Percentiles rank a stretch among this genome's conserved stretches.
These are phyloP conservation scores for Fusarium longipes DNA, from an alignment of 2,329 filamentous ascomycete species.

Conservation along the genomic window DNA sequence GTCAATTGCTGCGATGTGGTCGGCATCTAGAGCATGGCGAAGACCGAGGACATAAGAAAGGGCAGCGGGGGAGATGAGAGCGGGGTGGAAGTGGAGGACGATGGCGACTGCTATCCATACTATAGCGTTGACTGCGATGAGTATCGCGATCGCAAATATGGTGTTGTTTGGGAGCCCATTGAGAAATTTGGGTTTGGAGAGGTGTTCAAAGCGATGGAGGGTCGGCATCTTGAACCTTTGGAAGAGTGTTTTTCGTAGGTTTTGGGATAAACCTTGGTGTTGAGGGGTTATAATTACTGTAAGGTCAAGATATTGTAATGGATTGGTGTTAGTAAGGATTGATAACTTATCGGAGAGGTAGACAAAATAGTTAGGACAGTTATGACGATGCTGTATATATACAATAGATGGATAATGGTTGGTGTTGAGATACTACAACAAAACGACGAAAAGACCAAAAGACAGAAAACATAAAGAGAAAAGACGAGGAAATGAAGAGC, in stretches of 20 bases:
- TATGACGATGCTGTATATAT: too few species aligned
- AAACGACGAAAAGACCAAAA: too few species aligned
- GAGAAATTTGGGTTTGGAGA: constrained; percentile 49
- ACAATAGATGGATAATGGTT: neutral
- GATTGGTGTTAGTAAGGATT: neutral
- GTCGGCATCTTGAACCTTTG: constrained; percentile 12
- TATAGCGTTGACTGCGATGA: constrained; percentile 63
- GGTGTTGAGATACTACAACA: too few species aligned
- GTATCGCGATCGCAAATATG: constrained; percentile 62
- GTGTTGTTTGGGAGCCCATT: constrained; percentile 49
- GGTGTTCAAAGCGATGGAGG: constrained; percentile 18
- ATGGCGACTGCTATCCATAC: constrained; percentile 67
- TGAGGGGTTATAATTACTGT: neutral
- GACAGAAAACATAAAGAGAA: neutral
- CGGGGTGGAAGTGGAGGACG: constrained; percentile 64
- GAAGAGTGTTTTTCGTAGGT: neutral
- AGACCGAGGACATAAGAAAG: constrained; percentile 90
- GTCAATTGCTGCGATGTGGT: constrained; percentile 89
- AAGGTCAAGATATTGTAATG: neutral
- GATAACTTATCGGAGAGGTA: neutral
- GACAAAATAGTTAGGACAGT: too few species aligned
- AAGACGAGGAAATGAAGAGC: neutral
- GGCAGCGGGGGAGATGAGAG: constrained; percentile 81
- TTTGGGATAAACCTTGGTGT: neutral
- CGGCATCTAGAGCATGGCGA: constrained; percentile 96